phyloP scores from a whole-genome alignment of 2,329 filamentous ascomycete species.

The Rhynchosporium agropyri region DNA sequence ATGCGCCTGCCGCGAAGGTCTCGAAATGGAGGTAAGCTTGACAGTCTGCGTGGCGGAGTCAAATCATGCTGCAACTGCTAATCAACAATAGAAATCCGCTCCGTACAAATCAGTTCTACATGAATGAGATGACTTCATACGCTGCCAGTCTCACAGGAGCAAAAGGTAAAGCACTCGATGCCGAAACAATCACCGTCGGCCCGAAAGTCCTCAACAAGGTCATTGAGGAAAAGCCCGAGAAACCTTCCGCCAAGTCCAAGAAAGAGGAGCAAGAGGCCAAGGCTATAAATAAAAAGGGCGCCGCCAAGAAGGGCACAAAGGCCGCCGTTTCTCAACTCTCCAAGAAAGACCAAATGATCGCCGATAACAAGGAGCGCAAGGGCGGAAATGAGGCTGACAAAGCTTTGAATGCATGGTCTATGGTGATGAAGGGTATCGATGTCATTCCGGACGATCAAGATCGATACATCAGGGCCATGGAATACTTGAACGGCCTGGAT shows the following conservation, averaged over 20 bases:
- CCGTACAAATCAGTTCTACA: conserved; percentile 59
- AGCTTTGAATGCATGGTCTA: conserved; percentile 40
- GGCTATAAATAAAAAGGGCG: conserved; percentile 20
- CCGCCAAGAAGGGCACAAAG: conserved; percentile 40
- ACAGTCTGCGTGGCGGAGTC: neutral
- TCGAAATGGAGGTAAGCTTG: conserved; percentile 41
- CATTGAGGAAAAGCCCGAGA: conserved; percentile 37
- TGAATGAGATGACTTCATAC: conserved; percentile 69
- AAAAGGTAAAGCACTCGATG: conserved; percentile 62
- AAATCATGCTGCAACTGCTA: neutral
- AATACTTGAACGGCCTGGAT: conserved; percentile 41
- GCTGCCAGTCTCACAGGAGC: conserved; percentile 70
- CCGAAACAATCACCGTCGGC: conserved; percentile 63
- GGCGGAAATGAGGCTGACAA: conserved; percentile 40
- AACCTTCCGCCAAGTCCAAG: conserved; percentile 31
- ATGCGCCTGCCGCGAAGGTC: conserved; percentile 47
- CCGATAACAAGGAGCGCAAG: conserved; percentile 40
- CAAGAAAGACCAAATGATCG: conserved; percentile 43
- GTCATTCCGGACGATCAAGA: conserved; percentile 37
- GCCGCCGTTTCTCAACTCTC: conserved; percentile 47
- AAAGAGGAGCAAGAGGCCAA: conserved; percentile 32
- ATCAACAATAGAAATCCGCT: conserved; percentile 38
- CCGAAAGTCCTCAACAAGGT: conserved; percentile 37
- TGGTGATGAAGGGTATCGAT: conserved; percentile 39
- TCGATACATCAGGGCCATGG: conserved; percentile 37